Conservation (phyloP, 2,329 filamentous ascomycete genomes). For the Pyrenophora seminiperda region DNA sequence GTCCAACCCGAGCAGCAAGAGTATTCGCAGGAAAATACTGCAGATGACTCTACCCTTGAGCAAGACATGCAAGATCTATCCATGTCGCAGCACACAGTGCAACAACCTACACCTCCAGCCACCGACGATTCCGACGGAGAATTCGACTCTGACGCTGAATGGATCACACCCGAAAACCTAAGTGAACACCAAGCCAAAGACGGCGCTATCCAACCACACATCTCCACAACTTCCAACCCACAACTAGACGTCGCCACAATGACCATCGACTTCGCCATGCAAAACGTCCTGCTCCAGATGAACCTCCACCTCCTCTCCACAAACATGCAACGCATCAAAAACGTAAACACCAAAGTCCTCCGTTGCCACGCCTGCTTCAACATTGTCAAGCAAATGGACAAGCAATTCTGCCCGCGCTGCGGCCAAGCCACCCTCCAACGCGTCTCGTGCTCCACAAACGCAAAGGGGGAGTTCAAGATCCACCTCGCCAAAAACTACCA, state of each 20-base stretch:
- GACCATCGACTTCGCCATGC: slow-evolving; percentile 96
- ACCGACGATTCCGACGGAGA: slow-evolving; percentile 23
- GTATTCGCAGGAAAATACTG: not conserved
- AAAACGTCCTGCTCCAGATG: slow-evolving; percentile 93
- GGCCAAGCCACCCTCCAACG: slow-evolving; percentile 85
- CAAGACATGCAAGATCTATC: slow-evolving; percentile 29
- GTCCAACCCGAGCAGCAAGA: slow-evolving; percentile 1
- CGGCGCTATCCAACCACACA: slow-evolving; percentile 45
- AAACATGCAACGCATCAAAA: slow-evolving; percentile 76
- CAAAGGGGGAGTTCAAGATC: slow-evolving; percentile 78
- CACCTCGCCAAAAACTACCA: slow-evolving; percentile 95
- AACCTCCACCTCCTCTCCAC: slow-evolving; percentile 88
- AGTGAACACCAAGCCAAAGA: slow-evolving; percentile 80
- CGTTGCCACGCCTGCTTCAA: slow-evolving; percentile 83
- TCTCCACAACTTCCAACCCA: slow-evolving; percentile 56
- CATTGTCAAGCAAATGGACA: slow-evolving; percentile 78
- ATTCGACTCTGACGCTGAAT: slow-evolving; percentile 60
- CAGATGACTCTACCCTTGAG: slow-evolving; percentile 12
- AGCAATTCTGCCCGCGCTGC: slow-evolving; percentile 92
- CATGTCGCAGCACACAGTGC: slow-evolving; percentile 19
- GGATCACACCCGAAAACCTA: slow-evolving; percentile 94
- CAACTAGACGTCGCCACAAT: slow-evolving; percentile 87
- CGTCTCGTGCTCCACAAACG: slow-evolving; percentile 82
- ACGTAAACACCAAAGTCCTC: slow-evolving; percentile 85
- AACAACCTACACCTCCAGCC: slow-evolving; percentile 24